Conservation (phyloP, 768 basidiomycete genomes). For the Erythrobasidium yunnanense region DNA sequence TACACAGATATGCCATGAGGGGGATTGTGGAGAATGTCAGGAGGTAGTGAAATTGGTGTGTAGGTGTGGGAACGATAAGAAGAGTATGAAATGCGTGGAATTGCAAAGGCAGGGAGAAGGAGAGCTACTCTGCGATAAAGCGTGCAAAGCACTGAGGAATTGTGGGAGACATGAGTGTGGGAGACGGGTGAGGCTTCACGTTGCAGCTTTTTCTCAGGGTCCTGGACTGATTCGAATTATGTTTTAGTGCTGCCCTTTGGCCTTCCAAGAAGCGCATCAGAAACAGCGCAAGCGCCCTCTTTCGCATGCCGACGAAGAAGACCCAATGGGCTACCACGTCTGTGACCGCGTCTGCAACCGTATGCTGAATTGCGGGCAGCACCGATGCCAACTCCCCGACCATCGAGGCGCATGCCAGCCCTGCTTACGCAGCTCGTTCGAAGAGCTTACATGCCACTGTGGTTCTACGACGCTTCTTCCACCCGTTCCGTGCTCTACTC, state of each 20-base stretch:
- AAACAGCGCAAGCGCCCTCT: slow-evolving; percentile 53
- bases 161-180: slow-evolving; percentile 82
- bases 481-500: slow-evolving; percentile 76
- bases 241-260: slow-evolving; percentile 71
- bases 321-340: slow-evolving; percentile 61
- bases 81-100: slow-evolving; percentile 51
- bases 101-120: slow-evolving; percentile 39
- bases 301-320: slow-evolving; percentile 46
- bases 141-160: slow-evolving; percentile 62
- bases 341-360: slow-evolving; percentile 50
- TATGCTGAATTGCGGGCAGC: slow-evolving; percentile 38
- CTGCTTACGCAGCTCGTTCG: slow-evolving; percentile 79
- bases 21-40: slow-evolving; percentile 67
- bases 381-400: slow-evolving; percentile 60
- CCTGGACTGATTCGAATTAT: not conserved
- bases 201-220: not conserved
- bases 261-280: slow-evolving; percentile 51
- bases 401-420: slow-evolving; percentile 70
- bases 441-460: slow-evolving; percentile 74
- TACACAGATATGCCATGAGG: slow-evolving; percentile 58
- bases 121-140: slow-evolving; percentile 67
- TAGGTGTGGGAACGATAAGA: slow-evolving; percentile 66
- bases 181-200: slow-evolving; percentile 40
- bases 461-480: slow-evolving; percentile 77
- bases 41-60: slow-evolving; percentile 65